Percentiles rank a stretch among this genome's conserved stretches.
These are phyloP conservation scores for Stephania yunnanensis DNA, from an alignment of 164 flowering plant species.

Conservation along the genomic window DNA sequence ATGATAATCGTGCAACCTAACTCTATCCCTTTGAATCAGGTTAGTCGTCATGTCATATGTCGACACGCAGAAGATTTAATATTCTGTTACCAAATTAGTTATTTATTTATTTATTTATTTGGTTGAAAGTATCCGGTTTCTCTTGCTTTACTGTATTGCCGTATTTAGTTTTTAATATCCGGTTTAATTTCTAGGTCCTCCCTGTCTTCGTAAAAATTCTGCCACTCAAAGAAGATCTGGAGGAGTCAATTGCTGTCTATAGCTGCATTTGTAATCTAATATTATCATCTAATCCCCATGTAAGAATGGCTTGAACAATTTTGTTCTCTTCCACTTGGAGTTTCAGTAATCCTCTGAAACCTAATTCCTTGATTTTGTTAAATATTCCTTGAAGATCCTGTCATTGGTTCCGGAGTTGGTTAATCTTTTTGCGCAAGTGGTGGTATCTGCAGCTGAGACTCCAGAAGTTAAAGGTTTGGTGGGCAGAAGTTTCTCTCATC, in stretches of 20 bases:
- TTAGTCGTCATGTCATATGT: constrained; percentile 13
- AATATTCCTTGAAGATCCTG: constrained; percentile 47
- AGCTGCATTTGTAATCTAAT: constrained; percentile 76
- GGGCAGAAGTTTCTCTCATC: constrained; percentile 75
- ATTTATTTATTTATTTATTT: background rate
- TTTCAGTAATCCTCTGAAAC: background rate
- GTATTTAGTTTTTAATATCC: background rate
- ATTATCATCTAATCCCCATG: constrained; percentile 80
- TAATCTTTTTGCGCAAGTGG: constrained; percentile 76
- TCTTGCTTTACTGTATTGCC: too few relatives aligned
- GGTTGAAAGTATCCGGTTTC: too few relatives aligned
- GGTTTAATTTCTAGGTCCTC: constrained; percentile 50
- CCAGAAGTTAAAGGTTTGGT: constrained; percentile 71
- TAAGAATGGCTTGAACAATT: constrained; percentile 13
- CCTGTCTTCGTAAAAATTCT: constrained; percentile 82
- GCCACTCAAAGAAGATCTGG: constrained; percentile 89
- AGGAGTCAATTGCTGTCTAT: constrained; percentile 86
- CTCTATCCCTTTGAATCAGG: constrained; percentile 83
- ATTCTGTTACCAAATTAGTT: background rate
- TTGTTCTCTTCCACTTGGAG: background rate
- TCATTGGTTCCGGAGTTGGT: constrained; percentile 74
- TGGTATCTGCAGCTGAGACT: constrained; percentile 64
- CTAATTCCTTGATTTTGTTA: constrained; percentile 2
- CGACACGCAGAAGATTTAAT: background rate
- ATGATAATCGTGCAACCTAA: constrained; percentile 95